phyloP scores from a whole-genome alignment of 345 rosid genomes.

The Syzygium grande region DNA sequence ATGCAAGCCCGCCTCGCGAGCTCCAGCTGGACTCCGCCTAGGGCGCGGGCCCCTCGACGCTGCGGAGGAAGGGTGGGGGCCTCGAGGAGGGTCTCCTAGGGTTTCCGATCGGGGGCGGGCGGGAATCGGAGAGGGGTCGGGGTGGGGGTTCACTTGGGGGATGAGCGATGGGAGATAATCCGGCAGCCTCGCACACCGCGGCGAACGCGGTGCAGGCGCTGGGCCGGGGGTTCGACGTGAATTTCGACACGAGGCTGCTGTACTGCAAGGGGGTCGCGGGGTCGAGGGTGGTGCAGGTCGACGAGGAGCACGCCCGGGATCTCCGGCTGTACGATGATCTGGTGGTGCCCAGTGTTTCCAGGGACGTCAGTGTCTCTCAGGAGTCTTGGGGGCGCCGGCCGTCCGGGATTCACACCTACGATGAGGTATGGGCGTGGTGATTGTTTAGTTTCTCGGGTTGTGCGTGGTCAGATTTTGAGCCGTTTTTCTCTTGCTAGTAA shows the following conservation, averaged over 20 bases:
- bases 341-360: conserved; percentile 41
- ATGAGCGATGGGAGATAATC: conserved; percentile 33
- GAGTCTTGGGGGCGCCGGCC: conserved; percentile 29
- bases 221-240: conserved; percentile 72
- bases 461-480: background rate
- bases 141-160: background rate
- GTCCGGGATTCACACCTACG: conserved; percentile 36
- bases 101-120: background rate
- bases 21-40: background rate
- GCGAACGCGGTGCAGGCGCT: conserved; percentile 52
- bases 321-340: conserved; percentile 27
- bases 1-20: background rate
- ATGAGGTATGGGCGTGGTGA: conserved; percentile 32
- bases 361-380: conserved; percentile 33
- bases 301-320: conserved; percentile 41
- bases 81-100: background rate
- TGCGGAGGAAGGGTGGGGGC: background rate
- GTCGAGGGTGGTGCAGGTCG: conserved; percentile 47
- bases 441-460: background rate
- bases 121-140: background rate
- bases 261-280: conserved; percentile 63
- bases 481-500: background rate
- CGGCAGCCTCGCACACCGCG: conserved; percentile 49
- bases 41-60: background rate
- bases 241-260: conserved; percentile 60